These are phyloP conservation scores for Piper betle DNA, from an alignment of 164 flowering plant genomes.

Conservation along the genomic window DNA sequence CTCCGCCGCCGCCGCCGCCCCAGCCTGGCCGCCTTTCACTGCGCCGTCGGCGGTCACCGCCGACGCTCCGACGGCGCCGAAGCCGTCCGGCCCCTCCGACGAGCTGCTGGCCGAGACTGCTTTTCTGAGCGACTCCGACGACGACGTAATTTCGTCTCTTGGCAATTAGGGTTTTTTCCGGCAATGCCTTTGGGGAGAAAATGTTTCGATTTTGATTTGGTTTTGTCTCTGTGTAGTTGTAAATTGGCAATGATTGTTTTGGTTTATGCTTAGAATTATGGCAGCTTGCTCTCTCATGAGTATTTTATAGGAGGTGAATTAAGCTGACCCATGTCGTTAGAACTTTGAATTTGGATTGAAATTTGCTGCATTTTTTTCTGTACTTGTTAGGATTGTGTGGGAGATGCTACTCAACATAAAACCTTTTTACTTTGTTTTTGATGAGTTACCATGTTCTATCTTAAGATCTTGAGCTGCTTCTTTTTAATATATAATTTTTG, in stretches of 20 bases:
- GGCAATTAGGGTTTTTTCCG: neutral
- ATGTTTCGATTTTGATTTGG: neutral
- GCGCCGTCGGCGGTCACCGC: slow-evolving; percentile 28
- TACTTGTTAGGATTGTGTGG: too few relatives aligned
- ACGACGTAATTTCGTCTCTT: slow-evolving; percentile 40
- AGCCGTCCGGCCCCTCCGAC: neutral
- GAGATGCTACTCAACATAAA: too few relatives aligned
- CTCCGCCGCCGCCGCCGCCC: slow-evolving; percentile 11
- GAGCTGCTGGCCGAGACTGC: slow-evolving; percentile 31
- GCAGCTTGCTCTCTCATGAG: too few relatives aligned
- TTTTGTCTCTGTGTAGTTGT: too few relatives aligned
- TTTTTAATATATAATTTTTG: too few relatives aligned
- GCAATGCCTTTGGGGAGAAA: too few relatives aligned
- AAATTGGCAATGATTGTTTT: too few relatives aligned
- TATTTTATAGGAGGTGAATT: too few relatives aligned
- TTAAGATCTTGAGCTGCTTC: neutral
- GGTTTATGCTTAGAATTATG: too few relatives aligned
- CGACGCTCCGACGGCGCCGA: neutral
- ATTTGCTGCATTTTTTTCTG: too few relatives aligned
- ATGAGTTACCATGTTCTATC: neutral
- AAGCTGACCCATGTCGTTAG: too few relatives aligned
- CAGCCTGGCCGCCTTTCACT: slow-evolving; percentile 25
- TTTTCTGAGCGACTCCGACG: slow-evolving; percentile 65
- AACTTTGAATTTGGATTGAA: too few relatives aligned
- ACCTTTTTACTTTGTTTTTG: neutral